Base-by-base conservation (phyloP, 1,139 yeast species). In the Hyphopichia fennica region DNA sequence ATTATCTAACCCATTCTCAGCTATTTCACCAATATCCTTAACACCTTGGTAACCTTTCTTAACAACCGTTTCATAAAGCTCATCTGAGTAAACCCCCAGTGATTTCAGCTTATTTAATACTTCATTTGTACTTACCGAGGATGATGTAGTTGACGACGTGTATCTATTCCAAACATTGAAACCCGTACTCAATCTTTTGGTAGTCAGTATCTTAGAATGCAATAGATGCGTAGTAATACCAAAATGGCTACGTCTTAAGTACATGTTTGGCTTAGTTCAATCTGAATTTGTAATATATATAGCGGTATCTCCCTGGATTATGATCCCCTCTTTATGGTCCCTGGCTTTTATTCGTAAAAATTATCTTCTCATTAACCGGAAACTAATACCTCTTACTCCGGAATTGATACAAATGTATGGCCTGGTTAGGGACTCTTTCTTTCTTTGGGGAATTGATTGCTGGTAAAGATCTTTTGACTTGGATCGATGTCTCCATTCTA, bases 1-100 rank as follows among this genome's bases (percentile, higher is more conserved):
- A 61, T 85, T 28, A n/a, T 4, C 14, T 14, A n/a, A n/a, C 5
- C 14, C 31, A 8, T 28, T 13, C 14, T 10, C 13, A 8, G 17
- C 7, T 8, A 28, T 28, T 13, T 28, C 14, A 4, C 8, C 4
- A 28, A 8, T 13, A n/a, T 28, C 31, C 6, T 28, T 10, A 3
- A 35, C 17, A 5, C 32, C 35, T n/a, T n/a, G 16, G n/a, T 13
- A 16, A 5, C 34, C 34, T 4, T 16, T 6, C 4, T 16, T 14
- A 11, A 31, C n/a, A 4, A 31, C 10, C 13, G n/a, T 11, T 4
- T n/a, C 5, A 14, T 31, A 31, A 31, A n/a, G 9, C 9, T 31
- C n/a, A 31, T 31, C 34, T 4, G 4, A 4, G 13, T 25, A 25
- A 9, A 11, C 28, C 13, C 28, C 28, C 13, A 3, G 5, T 5